Percentiles rank a stretch among this genome's conserved stretches.
Conservation (phyloP, 2,329 filamentous ascomycete species). For the Pseudogymnoascus destructans region DNA sequence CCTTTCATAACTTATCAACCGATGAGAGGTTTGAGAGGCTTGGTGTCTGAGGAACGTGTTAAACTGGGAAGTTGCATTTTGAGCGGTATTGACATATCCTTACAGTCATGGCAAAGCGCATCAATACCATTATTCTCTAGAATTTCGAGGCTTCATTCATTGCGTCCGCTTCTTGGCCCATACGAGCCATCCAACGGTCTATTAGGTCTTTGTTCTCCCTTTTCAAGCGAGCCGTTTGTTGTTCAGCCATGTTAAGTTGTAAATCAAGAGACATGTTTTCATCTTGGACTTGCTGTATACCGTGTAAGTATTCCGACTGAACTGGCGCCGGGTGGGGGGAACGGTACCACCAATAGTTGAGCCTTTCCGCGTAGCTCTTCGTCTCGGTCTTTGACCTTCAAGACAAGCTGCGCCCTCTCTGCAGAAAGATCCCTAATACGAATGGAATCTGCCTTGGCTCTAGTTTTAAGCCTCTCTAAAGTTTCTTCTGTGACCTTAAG, state of each 20-base stretch:
- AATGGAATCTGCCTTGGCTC: slow-evolving; percentile 45
- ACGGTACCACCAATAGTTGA: slow-evolving; percentile 59
- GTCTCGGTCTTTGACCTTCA: slow-evolving; percentile 64
- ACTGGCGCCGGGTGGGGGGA: background rate
- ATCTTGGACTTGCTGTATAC: slow-evolving; percentile 63
- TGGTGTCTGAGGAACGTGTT: background rate
- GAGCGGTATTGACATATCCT: slow-evolving; percentile 6
- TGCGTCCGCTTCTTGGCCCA: slow-evolving; percentile 72
- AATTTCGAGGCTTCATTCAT: slow-evolving; percentile 50
- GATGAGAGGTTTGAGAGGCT: slow-evolving; percentile 5
- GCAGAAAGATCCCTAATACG: slow-evolving; percentile 48
- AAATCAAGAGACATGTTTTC: slow-evolving; percentile 81
- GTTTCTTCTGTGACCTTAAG: slow-evolving; percentile 51
- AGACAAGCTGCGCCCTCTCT: slow-evolving; percentile 47
- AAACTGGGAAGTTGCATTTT: background rate
- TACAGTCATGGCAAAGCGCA: slow-evolving; percentile 5
- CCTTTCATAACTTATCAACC: slow-evolving; percentile 8
- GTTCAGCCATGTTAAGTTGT: slow-evolving; percentile 75
- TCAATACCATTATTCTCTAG: slow-evolving; percentile 7
- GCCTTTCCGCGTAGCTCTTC: slow-evolving; percentile 77
- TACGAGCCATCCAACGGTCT: slow-evolving; percentile 80
- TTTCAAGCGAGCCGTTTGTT: slow-evolving; percentile 57
- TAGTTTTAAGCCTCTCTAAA: slow-evolving; percentile 47
- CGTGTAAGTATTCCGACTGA: slow-evolving; percentile 12
- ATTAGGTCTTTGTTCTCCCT: slow-evolving; percentile 82